These are phyloP conservation scores for Musa schizocarpa DNA, from an alignment of 176 grass and related monocot species.

Conservation along the genomic window DNA sequence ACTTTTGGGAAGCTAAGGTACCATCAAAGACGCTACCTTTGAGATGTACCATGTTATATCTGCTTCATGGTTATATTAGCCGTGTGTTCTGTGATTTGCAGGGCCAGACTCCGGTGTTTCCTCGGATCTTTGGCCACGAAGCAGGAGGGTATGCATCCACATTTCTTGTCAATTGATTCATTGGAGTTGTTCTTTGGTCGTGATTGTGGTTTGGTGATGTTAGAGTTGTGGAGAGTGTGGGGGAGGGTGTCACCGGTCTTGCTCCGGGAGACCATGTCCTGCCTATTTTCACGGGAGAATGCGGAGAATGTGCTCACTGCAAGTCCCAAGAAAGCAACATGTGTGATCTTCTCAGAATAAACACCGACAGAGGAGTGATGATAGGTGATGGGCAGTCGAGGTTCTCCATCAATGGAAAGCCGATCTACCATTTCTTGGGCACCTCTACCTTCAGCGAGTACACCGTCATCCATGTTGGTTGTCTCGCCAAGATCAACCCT, in stretches of 20 bases:
- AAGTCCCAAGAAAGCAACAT: conserved; percentile 6
- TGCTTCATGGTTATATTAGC: neutral
- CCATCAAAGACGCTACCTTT: neutral
- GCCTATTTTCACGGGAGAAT: neutral
- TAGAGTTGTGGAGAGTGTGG: conserved; percentile 1
- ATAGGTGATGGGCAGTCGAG: neutral
- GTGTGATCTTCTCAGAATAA: neutral
- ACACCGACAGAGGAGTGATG: conserved; percentile 12
- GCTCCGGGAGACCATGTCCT: conserved; percentile 5
- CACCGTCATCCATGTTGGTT: conserved; percentile 63
- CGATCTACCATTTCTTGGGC: conserved; percentile 1
- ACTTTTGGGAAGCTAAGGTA: conserved; percentile 1
- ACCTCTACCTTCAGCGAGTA: conserved; percentile 7
- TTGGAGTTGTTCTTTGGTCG: neutral
- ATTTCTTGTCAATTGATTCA: neutral
- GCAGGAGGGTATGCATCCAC: neutral
- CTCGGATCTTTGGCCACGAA: neutral
- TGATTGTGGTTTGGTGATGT: neutral
- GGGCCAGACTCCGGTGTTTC: neutral
- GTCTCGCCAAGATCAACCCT: conserved; percentile 88
- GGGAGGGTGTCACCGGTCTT: neutral
- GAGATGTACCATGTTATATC: neutral
- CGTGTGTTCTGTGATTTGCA: neutral
- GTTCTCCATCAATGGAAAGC: neutral
- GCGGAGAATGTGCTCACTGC: neutral